Evolutionary conservation across 2,329 filamentous ascomycete species (phyloP), one percentile per base, ranked within the genome.

Genomic region (Arthroderma sp.): DNA sequence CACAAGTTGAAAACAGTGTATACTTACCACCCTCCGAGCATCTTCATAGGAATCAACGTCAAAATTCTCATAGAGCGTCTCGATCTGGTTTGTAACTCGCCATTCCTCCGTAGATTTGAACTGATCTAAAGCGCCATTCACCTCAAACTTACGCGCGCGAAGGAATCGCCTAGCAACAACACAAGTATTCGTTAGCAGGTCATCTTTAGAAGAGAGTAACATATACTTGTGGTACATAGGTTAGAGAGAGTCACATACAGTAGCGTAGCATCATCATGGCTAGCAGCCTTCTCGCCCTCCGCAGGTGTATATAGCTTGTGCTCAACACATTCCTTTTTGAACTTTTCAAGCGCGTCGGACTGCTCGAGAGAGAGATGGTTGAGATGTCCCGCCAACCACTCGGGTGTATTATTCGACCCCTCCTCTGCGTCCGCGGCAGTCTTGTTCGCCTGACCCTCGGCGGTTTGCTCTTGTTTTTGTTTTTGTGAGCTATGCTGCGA

Each of bases 41-140:
- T 83, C 73, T 64, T 94, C 86, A 60, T 88, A 95, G 45, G 86
- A 82, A 2, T 85, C 77, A 22, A 88, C 66, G 48, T 94, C 86
- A 56, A 95, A 94, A 30, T 83, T 88, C 59, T 83, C 77, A 66
- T 94, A 95, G 33, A 95, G 71, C 38, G 77, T 70, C 50, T 87
- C 77, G 40, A 94, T 74, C 53, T 84, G 72, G 62, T 89, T 89
- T 50, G 83, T 78, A 53, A 76, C 76, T 49, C 88, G 79, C 85
- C 88, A 95, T 47, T 84, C 77, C 64, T 94, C 86, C 0, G 87
- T 94, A 44, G 87, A 84, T 56, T 81, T 80, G 68, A 94, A 94
- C 66, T 95, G 88, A 48, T 69, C 73, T 60, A 81, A 81, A 8
- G 88, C 88, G 53, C 89, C 86, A 53, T 78, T 66, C 6, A 85